A percentile compares a stretch with the other conserved stretches of the same genome.
Evolutionary conservation across 305 asterid genomes (phyloP).

Genomic region (Rubia peregrina): DNA sequence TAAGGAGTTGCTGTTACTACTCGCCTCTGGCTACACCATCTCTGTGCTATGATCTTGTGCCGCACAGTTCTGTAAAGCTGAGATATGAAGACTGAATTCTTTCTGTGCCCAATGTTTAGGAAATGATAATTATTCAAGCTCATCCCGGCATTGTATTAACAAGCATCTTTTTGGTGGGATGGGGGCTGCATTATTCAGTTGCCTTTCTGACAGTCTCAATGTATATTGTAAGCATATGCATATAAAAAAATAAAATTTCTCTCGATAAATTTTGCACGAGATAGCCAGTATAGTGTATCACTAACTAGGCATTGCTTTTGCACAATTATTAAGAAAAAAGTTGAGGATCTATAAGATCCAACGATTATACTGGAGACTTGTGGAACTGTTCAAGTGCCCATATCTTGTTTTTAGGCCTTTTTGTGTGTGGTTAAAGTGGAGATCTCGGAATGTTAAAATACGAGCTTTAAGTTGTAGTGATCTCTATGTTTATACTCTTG

Average conservation of each 20-base stretch:
- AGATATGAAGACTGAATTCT: slow-evolving; percentile 8
- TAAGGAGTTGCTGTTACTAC: slow-evolving; percentile 9
- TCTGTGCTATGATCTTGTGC: background rate
- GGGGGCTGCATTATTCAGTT: slow-evolving; percentile 25
- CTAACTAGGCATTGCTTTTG: background rate
- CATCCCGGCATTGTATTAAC: slow-evolving; percentile 22
- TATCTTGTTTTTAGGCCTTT: no score
- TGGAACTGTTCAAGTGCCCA: background rate
- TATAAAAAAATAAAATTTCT: background rate
- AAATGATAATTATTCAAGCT: slow-evolving; percentile 17
- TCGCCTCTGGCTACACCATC: slow-evolving; percentile 14
- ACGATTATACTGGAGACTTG: background rate
- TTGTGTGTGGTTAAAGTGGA: background rate
- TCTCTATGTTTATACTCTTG: no score
- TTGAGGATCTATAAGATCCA: background rate
- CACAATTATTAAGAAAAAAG: background rate
- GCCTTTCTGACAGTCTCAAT: slow-evolving; percentile 20
- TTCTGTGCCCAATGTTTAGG: background rate
- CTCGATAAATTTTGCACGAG: slow-evolving; percentile 2
- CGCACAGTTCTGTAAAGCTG: background rate
- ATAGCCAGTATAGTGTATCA: background rate
- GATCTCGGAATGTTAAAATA: background rate
- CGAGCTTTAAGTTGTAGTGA: background rate
- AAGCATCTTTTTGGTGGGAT: slow-evolving; percentile 15
- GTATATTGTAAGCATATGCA: slow-evolving; percentile 30